Evolutionary conservation across 2,329 filamentous ascomycete genomes (phyloP).

Genomic region (Shiraia sp.): DNA sequence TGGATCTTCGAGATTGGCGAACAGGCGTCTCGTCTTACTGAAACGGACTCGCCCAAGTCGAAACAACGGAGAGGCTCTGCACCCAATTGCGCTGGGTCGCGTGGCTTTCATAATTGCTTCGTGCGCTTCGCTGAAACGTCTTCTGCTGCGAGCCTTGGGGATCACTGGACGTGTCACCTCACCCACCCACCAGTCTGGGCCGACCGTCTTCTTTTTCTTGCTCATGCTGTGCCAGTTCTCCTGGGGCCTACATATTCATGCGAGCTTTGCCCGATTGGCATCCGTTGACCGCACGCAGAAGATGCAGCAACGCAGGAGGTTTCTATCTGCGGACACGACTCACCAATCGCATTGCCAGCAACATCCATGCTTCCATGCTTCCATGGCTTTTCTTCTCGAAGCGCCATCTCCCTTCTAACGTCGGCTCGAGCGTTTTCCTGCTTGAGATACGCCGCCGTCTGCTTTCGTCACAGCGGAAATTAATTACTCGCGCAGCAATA

Average conservation of each 20-base stretch:
- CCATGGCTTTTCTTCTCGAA: conserved; percentile 27
- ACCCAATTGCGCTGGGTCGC: conserved; percentile 11
- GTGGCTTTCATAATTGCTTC: conserved; percentile 1
- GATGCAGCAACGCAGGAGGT: conserved; percentile 1
- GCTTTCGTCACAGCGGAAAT: conserved; percentile 4
- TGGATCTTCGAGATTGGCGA: conserved; percentile 24
- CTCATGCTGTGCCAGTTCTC: conserved; percentile 4
- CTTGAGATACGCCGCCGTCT: not conserved
- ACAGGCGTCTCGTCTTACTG: conserved; percentile 15
- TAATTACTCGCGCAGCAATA: conserved; percentile 2
- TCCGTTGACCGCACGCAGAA: not conserved
- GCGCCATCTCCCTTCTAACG: conserved; percentile 16
- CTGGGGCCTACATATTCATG: conserved; percentile 4
- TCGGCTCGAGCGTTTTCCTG: conserved; percentile 16
- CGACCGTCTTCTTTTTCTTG: not conserved
- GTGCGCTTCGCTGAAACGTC: conserved; percentile 18
- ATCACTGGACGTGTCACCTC: conserved; percentile 14
- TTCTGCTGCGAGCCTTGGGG: conserved; percentile 15
- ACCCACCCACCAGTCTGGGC: conserved; percentile 10
- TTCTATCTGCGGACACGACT: conserved; percentile 1
- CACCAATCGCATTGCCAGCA: not conserved
- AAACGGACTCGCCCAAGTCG: conserved; percentile 22
- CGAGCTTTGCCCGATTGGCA: not conserved
- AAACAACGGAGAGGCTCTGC: conserved; percentile 24
- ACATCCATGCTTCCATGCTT: conserved; percentile 11